Base-by-base conservation (phyloP, 495 filamentous ascomycete species). In the Penicillium samsonianum region DNA sequence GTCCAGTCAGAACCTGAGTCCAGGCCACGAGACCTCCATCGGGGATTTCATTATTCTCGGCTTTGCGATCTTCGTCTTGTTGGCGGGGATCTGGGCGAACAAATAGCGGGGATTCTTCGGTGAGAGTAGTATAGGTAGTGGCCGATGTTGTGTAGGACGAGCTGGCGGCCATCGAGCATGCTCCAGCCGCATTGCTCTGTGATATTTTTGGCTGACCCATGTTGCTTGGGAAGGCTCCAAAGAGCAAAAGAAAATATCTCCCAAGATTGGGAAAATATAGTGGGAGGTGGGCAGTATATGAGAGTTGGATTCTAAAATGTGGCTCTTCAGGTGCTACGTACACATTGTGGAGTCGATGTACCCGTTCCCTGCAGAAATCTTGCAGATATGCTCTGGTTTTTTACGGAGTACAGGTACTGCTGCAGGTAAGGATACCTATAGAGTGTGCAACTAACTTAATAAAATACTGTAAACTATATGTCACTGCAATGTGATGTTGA, bases 1-100 rank as follows among this genome's bases (percentile, higher is more conserved):
- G 82, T 20, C 68, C 78, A 67, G 78, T 76, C 44, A 79, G 61
- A 11, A 80, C 81, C 65, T 86, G 83, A 4, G 72, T 76, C 85
- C 85, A 88, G 9, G 85, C 85, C 22, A 55, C 31, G 26, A 64
- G 59, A 7, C 77, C 28, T 10, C 85, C 85, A 38, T 82, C 80
- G 62, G 58, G 58, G 4, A 55, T 47, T 10, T 38, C 33, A 30
- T 47, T 46, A 17, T 55, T 55, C 42, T 47, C 43, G 5, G 20
- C 19, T 26, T 55, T 55, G 22, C 16, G 53, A 0, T 28, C 22
- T 55, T 47, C 53, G 10, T 55, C 53, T 47, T 40, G 20, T 11
- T 43, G 50, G 4, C 25, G 11, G 4, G 23, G 23, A 42, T 55
- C 31, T 3, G 20, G 30, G 12, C 4, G 22, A 17, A 17, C 17